phyloP scores from a whole-genome alignment of 257 asterid genomes.

The Asclepias syriaca region DNA sequence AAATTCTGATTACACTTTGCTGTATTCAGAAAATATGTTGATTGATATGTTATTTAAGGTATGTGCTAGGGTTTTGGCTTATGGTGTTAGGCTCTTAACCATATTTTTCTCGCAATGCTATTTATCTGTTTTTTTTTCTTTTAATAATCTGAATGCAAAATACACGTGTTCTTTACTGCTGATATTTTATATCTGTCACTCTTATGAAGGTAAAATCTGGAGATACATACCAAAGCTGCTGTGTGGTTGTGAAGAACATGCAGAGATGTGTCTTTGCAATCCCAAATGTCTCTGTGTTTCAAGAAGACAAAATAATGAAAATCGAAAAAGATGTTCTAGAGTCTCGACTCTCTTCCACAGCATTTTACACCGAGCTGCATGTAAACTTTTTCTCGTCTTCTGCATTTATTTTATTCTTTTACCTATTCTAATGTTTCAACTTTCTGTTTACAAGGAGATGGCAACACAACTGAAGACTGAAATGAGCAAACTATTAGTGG shows the following conservation, averaged over 20 bases:
- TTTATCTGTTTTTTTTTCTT: not conserved
- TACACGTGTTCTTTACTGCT: slow-evolving; percentile 6
- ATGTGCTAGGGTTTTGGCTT: not conserved
- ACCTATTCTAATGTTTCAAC: slow-evolving; percentile 21
- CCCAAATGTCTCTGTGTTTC: slow-evolving; percentile 58
- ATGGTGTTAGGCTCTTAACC: not conserved
- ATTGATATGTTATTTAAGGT: not conserved
- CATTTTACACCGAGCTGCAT: slow-evolving; percentile 55
- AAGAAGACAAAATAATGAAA: slow-evolving; percentile 35
- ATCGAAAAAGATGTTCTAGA: slow-evolving; percentile 61
- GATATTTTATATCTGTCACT: slow-evolving; percentile 25
- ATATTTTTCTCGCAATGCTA: not conserved
- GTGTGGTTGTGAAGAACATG: slow-evolving; percentile 75
- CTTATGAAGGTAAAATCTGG: slow-evolving; percentile 69
- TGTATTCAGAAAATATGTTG: not conserved
- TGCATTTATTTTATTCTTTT: slow-evolving; percentile 16
- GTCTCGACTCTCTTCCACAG: slow-evolving; percentile 44
- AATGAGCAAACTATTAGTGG: slow-evolving; percentile 48
- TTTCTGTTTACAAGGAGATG: slow-evolving; percentile 50
- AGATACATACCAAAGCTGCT: slow-evolving; percentile 76
- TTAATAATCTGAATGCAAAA: not conserved
- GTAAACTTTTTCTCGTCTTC: slow-evolving; percentile 33
- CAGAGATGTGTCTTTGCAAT: slow-evolving; percentile 87
- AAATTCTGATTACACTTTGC: not conserved
- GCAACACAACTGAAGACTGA: slow-evolving; percentile 75